These are phyloP conservation scores for Artemisia argyi DNA, from an alignment of 129 eudicot species.

Conservation along the genomic window DNA sequence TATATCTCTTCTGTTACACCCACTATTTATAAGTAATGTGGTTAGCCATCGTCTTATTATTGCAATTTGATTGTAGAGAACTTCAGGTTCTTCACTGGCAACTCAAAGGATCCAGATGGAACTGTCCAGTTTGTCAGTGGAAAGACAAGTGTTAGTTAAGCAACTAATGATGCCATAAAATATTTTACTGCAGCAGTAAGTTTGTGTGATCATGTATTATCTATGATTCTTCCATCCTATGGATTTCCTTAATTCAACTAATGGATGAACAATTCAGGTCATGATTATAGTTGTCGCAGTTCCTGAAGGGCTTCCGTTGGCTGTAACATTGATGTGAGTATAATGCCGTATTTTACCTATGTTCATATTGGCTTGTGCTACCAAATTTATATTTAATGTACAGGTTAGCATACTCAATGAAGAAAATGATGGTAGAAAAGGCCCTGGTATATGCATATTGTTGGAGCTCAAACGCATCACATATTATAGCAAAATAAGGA, in stretches of 20 bases:
- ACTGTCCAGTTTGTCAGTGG: constrained; percentile 64
- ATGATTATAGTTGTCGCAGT: no score
- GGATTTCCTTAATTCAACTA: no score
- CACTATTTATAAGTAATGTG: background rate
- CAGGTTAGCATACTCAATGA: constrained; percentile 96
- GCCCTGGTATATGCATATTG: constrained; percentile 65
- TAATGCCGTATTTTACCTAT: background rate
- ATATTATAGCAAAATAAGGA: background rate
- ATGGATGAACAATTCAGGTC: no score
- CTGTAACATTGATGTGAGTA: constrained; percentile 91
- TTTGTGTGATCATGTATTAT: background rate
- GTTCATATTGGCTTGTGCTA: background rate
- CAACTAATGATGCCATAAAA: constrained; percentile 61
- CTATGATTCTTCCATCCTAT: no score
- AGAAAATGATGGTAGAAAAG: constrained; percentile 98
- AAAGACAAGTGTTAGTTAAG: constrained; percentile 50
- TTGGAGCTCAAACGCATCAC: background rate
- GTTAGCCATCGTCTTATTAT: constrained; percentile 3
- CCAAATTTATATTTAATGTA: background rate
- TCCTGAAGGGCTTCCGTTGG: constrained; percentile 48
- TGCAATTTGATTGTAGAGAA: background rate
- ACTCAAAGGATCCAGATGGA: constrained; percentile 68
- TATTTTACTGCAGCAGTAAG: constrained; percentile 81
- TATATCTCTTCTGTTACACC: constrained; percentile 22
- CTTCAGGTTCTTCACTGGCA: constrained; percentile 76